phyloP scores from a whole-genome alignment of 345 rosid species.

The Eucalyptus cloeziana region DNA sequence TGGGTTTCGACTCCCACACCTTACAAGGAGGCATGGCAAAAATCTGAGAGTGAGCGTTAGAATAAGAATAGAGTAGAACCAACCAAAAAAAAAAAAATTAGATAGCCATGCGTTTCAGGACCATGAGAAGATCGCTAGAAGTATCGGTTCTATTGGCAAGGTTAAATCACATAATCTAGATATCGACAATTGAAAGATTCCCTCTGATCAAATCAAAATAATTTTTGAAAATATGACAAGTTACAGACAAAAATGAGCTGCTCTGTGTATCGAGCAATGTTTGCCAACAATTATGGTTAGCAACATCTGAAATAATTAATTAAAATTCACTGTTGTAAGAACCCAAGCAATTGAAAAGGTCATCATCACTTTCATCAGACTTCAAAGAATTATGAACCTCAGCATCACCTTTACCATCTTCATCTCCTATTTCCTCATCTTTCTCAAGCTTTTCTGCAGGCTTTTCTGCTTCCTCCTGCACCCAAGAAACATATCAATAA shows the following conservation, averaged over 20 bases:
- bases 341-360: not conserved
- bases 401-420: not conserved
- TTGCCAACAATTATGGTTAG: not conserved
- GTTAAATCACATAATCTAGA: not conserved
- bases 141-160: not conserved
- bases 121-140: not conserved
- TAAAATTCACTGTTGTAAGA: not conserved
- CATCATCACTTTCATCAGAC: not conserved
- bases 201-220: not conserved
- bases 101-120: not conserved
- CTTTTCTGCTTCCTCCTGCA: not conserved
- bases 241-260: not conserved
- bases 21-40: too few species aligned
- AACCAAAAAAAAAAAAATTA: not conserved
- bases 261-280: not conserved
- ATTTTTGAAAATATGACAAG: not conserved
- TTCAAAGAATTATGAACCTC: not conserved
- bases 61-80: too few species aligned
- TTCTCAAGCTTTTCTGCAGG: not conserved
- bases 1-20: too few species aligned
- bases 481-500: not conserved
- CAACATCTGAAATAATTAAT: not conserved
- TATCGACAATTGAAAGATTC: not conserved
- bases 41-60: too few species aligned
- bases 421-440: not conserved